phyloP scores from a whole-genome alignment of 2,329 filamentous ascomycete genomes.

The Colletotrichum kahawae region DNA sequence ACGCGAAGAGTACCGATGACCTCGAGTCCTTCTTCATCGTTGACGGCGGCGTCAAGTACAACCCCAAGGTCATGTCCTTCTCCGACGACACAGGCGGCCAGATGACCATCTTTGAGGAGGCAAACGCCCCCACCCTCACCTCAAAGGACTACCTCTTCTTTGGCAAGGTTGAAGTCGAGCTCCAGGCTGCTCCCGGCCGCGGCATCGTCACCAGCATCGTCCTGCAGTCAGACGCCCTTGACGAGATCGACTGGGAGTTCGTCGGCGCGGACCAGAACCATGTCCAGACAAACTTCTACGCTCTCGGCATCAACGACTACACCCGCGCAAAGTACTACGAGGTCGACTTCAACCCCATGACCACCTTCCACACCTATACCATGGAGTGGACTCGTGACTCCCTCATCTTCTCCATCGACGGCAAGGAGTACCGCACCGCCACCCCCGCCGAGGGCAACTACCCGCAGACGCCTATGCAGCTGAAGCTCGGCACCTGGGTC shows the following conservation, averaged over 20 bases:
- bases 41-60: conserved; percentile 49
- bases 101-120: conserved; percentile 52
- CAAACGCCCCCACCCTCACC: conserved; percentile 51
- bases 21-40: conserved; percentile 59
- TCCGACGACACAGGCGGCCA: conserved; percentile 47
- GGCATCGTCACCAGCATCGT: conserved; percentile 56
- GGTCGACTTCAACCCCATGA: conserved; percentile 42
- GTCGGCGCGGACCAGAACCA: conserved; percentile 33
- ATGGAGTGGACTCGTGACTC: conserved; percentile 68
- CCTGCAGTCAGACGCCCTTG: conserved; percentile 53
- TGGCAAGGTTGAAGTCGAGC: conserved; percentile 51
- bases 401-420: conserved; percentile 66
- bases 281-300: conserved; percentile 58
- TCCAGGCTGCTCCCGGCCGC: conserved; percentile 51
- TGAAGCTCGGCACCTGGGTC: conserved; percentile 66
- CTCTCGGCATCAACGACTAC: conserved; percentile 60
- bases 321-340: conserved; percentile 54
- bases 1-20: conserved; percentile 35
- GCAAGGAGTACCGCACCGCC: conserved; percentile 48
- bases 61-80: conserved; percentile 38
- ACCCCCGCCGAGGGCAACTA: conserved; percentile 58
- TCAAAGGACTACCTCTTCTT: conserved; percentile 58
- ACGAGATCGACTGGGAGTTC: conserved; percentile 59
- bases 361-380: conserved; percentile 66
- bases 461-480: conserved; percentile 73